phyloP scores from a whole-genome alignment of 192 early-diverging fungal species.

The Backusella australiensis region DNA sequence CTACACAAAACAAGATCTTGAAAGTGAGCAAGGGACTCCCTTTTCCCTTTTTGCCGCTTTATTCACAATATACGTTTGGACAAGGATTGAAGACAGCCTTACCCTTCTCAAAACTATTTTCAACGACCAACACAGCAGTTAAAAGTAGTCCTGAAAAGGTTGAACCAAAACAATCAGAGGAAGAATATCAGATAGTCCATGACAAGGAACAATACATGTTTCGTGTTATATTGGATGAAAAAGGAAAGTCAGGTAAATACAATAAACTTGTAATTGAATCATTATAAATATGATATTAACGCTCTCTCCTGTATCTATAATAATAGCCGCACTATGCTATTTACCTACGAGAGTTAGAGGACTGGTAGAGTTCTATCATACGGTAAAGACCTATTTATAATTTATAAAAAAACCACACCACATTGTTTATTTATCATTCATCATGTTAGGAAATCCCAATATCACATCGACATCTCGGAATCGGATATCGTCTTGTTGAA shows the following conservation, averaged over 20 bases:
- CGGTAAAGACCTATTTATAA: background rate
- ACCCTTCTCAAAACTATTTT: background rate
- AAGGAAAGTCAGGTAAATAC: constrained; percentile 14
- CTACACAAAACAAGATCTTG: constrained; percentile 1
- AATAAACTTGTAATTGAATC: background rate
- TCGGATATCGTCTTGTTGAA: constrained; percentile 13
- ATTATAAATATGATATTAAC: background rate
- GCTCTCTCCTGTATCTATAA: background rate
- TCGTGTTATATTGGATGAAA: constrained; percentile 7
- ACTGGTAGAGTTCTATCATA: constrained; percentile 12
- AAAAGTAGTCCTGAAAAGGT: background rate
- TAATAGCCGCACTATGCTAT: constrained; percentile 21
- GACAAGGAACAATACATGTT: constrained; percentile 19
- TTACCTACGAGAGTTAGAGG: constrained; percentile 8
- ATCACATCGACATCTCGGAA: constrained; percentile 15
- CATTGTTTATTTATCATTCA: background rate
- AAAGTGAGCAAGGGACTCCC: background rate
- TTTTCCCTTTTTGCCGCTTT: constrained; percentile 5
- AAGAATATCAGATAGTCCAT: constrained; percentile 11
- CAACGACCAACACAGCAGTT: background rate
- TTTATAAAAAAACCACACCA: background rate
- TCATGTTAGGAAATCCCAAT: constrained; percentile 27
- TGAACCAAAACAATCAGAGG: background rate
- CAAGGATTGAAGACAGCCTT: constrained; percentile 4
- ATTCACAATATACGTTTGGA: constrained; percentile 8